Evolutionary conservation across 306 rosid species (phyloP).

Genomic region (Malus sieversii): DNA sequence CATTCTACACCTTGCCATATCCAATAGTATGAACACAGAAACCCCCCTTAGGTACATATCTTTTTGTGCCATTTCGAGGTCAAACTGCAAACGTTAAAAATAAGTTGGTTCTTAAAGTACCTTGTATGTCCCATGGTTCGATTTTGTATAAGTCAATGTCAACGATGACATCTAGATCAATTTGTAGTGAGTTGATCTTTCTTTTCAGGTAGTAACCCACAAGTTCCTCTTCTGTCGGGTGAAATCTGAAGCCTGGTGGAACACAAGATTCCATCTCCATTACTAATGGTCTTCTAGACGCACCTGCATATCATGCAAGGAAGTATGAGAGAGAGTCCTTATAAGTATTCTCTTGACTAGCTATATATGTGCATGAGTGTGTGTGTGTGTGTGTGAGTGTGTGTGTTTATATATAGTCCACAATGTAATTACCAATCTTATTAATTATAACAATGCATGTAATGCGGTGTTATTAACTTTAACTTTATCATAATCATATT

Average conservation of each 20-base stretch:
- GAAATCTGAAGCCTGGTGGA: slow-evolving; percentile 94
- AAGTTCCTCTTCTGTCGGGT: slow-evolving; percentile 96
- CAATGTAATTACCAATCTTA: not conserved
- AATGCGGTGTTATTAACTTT: not conserved
- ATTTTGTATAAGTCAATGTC: slow-evolving; percentile 86
- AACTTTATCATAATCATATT: not conserved
- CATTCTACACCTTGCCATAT: not conserved
- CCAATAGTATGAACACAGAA: not conserved
- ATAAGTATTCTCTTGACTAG: not conserved
- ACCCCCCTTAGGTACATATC: not conserved
- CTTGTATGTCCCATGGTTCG: slow-evolving; percentile 98
- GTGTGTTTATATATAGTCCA: no score
- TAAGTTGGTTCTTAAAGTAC: slow-evolving; percentile 17
- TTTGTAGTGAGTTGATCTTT: slow-evolving; percentile 66
- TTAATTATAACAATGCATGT: no score
- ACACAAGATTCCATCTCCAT: slow-evolving; percentile 77
- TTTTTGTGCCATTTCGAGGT: not conserved
- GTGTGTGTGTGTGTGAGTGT: not conserved
- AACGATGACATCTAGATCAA: slow-evolving; percentile 76
- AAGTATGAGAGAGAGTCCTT: not conserved
- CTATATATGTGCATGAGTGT: not conserved
- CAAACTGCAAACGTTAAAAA: not conserved
- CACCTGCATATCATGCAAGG: slow-evolving; percentile 4
- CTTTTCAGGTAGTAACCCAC: slow-evolving; percentile 86
- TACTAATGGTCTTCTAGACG: slow-evolving; percentile 28